Base-by-base conservation (phyloP, 192 early-diverging fungal genomes). In the Paraglomus brasilianum region DNA sequence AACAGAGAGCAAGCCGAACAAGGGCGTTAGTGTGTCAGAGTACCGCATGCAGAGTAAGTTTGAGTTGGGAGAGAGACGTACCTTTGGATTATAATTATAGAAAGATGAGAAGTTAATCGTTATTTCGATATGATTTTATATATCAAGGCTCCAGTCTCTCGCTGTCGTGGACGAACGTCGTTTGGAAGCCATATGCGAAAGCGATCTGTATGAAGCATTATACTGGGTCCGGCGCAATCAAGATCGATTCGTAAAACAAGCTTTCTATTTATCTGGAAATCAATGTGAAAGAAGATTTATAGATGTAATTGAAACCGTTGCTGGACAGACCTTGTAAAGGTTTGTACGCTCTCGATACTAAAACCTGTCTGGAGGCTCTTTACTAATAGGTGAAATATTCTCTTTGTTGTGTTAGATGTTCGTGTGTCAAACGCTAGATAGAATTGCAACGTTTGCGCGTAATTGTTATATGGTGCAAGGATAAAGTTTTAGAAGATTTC, bases 181-280 rank as follows among this genome's bases (percentile, higher is more conserved):
- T 41, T 74, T 94, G 40, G 69, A 83, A 10, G 44, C 69, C 0
- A 66, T 98, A 39, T 49, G 74, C 22, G 49, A 74, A 2, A 70
- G 73, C 6, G 81, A 86, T 61, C 59, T 87, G 1, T 81, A 80
- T 24, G 71, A 82, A 6, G 94, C 89, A 5, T 74, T 85, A 0
- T 45, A 81, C 39, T 96, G 92, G 91, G 72, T 95, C 6, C 79
- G 82, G 44, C 51, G 80, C 9, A 91, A 96, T 66, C 76, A 78
- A 21, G 45, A 73, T 10, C 8, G 72, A 69, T 96, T 98, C 53
- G 55, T 81, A 52, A 83, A 86, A 56, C 79, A 80, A 14, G 86
- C 96, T 8, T 91, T 94, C 94, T 0, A 72, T 89, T 3, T 81
- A 83, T 36, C 57, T 96, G 38, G 88, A 90, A 60, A 78, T 94